Conservation (phyloP, 2,329 filamentous ascomycete genomes). For the Nemania diffusa region DNA sequence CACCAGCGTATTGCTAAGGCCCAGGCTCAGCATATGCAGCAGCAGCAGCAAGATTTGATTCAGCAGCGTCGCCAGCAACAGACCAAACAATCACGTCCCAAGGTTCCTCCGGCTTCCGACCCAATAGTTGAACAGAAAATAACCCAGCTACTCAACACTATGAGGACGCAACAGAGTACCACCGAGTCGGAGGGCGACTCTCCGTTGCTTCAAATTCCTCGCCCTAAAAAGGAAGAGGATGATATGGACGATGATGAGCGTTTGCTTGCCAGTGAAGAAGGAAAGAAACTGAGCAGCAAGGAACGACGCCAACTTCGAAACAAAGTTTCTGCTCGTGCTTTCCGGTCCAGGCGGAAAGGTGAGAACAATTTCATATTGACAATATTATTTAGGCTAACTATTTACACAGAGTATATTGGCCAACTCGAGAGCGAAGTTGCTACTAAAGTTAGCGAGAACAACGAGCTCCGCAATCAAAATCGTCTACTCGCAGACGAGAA, state of each 20-base stretch:
- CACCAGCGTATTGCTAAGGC: constrained; percentile 82
- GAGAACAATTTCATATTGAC: constrained; percentile 51
- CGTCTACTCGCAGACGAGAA: constrained; percentile 86
- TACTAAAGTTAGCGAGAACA: constrained; percentile 83
- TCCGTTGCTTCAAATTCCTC: constrained; percentile 73
- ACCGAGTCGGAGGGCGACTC: constrained; percentile 62
- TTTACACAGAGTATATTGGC: constrained; percentile 86
- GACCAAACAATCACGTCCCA: constrained; percentile 55
- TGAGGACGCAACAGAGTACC: constrained; percentile 77
- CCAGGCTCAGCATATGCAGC: constrained; percentile 74
- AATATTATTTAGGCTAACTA: constrained; percentile 58
- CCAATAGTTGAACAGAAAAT: constrained; percentile 91
- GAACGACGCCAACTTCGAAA: constrained; percentile 96
- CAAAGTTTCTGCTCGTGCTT: constrained; percentile 97
- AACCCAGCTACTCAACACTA: constrained; percentile 89
- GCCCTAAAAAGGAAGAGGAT: constrained; percentile 90
- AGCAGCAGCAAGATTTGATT: constrained; percentile 53
- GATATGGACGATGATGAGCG: constrained; percentile 98
- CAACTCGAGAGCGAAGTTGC: constrained; percentile 93
- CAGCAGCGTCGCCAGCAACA: constrained; percentile 56
- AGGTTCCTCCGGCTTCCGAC: constrained; percentile 66
- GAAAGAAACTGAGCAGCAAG: constrained; percentile 99
- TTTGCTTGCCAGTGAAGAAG: constrained; percentile 77
- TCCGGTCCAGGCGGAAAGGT: constrained; percentile 99
- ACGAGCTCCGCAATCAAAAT: constrained; percentile 84